These are phyloP conservation scores for Phaffomyces thermotolerans DNA, from an alignment of 805 yeast genomes.

Conservation along the genomic window DNA sequence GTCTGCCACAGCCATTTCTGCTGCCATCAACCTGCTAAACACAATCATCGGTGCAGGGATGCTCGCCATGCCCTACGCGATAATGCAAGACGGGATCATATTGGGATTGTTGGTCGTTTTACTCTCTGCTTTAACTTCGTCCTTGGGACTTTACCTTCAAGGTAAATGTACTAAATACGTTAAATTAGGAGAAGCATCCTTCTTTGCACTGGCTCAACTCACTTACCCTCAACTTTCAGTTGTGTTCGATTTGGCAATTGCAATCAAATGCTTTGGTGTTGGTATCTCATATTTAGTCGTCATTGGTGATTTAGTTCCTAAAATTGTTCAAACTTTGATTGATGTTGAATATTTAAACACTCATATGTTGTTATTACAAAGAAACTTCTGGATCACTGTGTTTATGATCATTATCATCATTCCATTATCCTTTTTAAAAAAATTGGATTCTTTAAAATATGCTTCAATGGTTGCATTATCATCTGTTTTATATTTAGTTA, in stretches of 20 bases:
- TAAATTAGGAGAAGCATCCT: conserved; percentile 50
- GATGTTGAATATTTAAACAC: conserved; percentile 13
- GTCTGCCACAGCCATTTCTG: conserved; percentile 37
- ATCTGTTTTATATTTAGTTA: conserved; percentile 70
- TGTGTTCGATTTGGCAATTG: conserved; percentile 60
- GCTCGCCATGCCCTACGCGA: conserved; percentile 65
- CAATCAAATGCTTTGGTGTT: conserved; percentile 66
- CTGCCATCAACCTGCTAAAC: conserved; percentile 45
- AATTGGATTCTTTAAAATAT: conserved; percentile 75
- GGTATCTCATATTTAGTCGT: conserved; percentile 61
- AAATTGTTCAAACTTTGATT: conserved; percentile 34
- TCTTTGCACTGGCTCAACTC: conserved; percentile 52
- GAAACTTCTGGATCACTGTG: conserved; percentile 56
- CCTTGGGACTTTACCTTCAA: conserved; percentile 60
- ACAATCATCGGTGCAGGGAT: conserved; percentile 64
- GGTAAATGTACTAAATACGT: conserved; percentile 49
- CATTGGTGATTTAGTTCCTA: conserved; percentile 67
- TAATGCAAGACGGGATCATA: conserved; percentile 56
- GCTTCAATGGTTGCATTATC: conserved; percentile 78
- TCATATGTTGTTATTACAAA: conserved; percentile 25
- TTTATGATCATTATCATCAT: conserved; percentile 40
- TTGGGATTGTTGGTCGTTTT: conserved; percentile 51
- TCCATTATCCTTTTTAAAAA: conserved; percentile 62
- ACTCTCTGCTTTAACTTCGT: conserved; percentile 60
- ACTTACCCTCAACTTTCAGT: conserved; percentile 57